Conservation (phyloP, 768 basidiomycete species). For the Scleroderma citrinum region DNA sequence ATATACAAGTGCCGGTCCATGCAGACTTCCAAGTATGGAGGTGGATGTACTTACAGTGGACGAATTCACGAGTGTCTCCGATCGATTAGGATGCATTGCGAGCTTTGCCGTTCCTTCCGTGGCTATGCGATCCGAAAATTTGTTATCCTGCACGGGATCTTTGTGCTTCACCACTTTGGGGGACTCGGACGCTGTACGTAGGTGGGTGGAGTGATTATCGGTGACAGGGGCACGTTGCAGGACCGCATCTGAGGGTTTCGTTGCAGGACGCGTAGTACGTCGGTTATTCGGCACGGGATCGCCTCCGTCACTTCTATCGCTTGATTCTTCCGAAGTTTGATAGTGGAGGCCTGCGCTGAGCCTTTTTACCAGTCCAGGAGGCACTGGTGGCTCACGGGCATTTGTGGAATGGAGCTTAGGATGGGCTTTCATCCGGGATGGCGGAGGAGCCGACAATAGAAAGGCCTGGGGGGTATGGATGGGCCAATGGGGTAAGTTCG, state of each 20-base stretch:
- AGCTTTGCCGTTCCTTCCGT: neutral
- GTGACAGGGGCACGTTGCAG: conserved; percentile 1
- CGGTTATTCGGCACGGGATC: conserved; percentile 13
- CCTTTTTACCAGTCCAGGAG: conserved; percentile 26
- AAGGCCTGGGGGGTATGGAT: conserved; percentile 26
- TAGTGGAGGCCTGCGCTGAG: conserved; percentile 16
- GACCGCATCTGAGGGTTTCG: neutral
- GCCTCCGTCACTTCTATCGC: conserved; percentile 22
- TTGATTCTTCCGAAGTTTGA: conserved; percentile 24
- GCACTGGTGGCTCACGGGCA: conserved; percentile 27
- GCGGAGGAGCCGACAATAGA: conserved; percentile 24
- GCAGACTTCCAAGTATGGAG: conserved; percentile 9
- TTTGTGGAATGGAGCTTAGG: conserved; percentile 24
- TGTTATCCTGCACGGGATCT: conserved; percentile 4
- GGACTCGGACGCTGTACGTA: neutral
- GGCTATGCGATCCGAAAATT: conserved; percentile 3
- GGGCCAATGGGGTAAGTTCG: conserved; percentile 21
- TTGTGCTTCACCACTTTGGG: conserved; percentile 6
- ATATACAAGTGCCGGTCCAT: conserved; percentile 5
- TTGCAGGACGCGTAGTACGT: conserved; percentile 3
- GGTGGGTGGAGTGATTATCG: neutral
- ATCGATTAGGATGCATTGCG: neutral
- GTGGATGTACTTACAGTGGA: conserved; percentile 23
- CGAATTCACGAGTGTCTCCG: conserved; percentile 11
- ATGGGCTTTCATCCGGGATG: conserved; percentile 21